Conservation (phyloP, 495 filamentous ascomycete species). For the Staphylotrichum tortipilum region DNA sequence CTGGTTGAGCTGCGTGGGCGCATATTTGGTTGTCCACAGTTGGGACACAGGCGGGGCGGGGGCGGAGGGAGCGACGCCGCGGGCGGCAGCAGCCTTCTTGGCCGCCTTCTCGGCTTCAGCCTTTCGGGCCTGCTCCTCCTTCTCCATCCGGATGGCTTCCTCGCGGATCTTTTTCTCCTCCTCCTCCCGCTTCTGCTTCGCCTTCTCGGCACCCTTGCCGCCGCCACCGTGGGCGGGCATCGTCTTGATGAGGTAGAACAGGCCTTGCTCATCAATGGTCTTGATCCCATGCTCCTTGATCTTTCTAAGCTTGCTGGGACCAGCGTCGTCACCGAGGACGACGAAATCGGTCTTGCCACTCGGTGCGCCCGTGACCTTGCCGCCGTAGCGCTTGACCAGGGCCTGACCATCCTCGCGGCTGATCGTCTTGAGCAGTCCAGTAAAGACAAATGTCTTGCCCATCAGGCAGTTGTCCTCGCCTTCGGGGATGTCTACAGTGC, state of each 20-base stretch:
- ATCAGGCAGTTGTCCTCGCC: conserved; percentile 86
- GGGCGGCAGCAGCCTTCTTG: conserved; percentile 36
- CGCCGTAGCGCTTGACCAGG: conserved; percentile 86
- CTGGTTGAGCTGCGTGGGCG: conserved; percentile 69
- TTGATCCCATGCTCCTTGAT: conserved; percentile 70
- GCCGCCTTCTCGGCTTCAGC: conserved; percentile 42
- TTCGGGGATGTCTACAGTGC: conserved; percentile 62
- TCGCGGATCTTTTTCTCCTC: conserved; percentile 69
- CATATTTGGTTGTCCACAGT: conserved; percentile 95
- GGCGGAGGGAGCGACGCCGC: conserved; percentile 27
- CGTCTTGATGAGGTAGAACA: conserved; percentile 77
- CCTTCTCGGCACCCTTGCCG: conserved; percentile 77
- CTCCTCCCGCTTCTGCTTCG: conserved; percentile 70
- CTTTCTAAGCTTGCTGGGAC: conserved; percentile 85
- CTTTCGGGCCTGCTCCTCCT: conserved; percentile 47
- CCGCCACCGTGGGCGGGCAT: conserved; percentile 80
- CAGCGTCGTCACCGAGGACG: conserved; percentile 82
- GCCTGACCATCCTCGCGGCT: conserved; percentile 78
- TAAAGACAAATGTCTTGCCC: conserved; percentile 96
- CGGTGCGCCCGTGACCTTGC: conserved; percentile 77
- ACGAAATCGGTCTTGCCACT: conserved; percentile 92
- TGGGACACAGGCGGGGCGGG: conserved; percentile 50
- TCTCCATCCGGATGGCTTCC: conserved; percentile 76
- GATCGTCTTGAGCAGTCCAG: conserved; percentile 69
- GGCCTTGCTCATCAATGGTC: conserved; percentile 86